Base-by-base conservation (phyloP, 441 rosid genomes). In the Rhodomyrtus psidioides region DNA sequence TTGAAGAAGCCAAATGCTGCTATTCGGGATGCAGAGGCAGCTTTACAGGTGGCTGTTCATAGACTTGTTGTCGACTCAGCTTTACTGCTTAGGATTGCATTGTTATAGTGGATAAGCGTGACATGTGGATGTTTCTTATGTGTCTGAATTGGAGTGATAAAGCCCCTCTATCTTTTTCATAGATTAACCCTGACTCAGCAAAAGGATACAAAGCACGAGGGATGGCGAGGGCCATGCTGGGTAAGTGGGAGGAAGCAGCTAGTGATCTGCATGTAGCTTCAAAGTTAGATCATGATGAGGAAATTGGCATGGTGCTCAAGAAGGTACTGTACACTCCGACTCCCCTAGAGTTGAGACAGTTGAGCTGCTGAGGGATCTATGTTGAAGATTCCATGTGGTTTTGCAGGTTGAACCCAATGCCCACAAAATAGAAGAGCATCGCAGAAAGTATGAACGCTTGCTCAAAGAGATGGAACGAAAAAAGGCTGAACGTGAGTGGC, bases 341-440 rank as follows among this genome's bases (percentile, higher is more conserved):
- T 74, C 75, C n/a, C 57, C 46, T 51, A 53, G 53, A 9, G 81
- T 16, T 34, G 62, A 21, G 51, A 79, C 3, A 26, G 8, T 49
- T 49, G 39, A 81, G 57, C 46, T 19, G 21, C 75, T 9, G 21
- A 23, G 46, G 54, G 15, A 49, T 26, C 81, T 27, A 19, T 62
- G 39, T 39, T 16, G 81, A 56, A 83, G 51, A 30, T 23, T 81
- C 65, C 74, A 34, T 81, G 84, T 75, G 84, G n/a, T 60, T 87
- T 53, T 86, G 82, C 88, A 96, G 99, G 98, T 94, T 89, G 98
- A 96, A 88, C 95, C 96, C 82, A 96, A 95, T 88, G 95, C 90
- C 57, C 92, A 89, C 82, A 95, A 86, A 92, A 91, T 95, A 76
- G 93, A 92, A 90, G 97, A 94, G 89, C 98, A 95, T 86, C 93